Base-by-base conservation (phyloP, 2,329 filamentous ascomycete species). In the Venturia pyrina region DNA sequence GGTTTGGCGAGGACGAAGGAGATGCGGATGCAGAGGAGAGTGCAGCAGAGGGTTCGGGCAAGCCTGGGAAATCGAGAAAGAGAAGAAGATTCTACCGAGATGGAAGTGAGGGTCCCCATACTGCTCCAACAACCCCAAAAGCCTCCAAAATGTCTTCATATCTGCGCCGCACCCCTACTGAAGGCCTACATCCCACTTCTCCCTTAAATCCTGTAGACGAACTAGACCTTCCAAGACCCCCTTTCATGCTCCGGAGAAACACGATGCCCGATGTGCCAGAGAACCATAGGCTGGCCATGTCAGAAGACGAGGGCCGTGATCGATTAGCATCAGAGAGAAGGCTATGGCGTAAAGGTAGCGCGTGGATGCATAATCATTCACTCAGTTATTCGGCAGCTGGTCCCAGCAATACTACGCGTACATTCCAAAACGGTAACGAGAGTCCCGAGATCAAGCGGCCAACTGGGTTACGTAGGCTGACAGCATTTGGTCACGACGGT, bases 21-120 rank as follows among this genome's bases (percentile, higher is more conserved):
- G 88, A 89, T 72, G 87, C 89, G 0, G 91, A 95, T 74, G 90
- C 88, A 1, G 93, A 96, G 73, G 91, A 95, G 73, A 96, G 91
- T 57, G 90, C 87, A 0, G 91, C 92, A 64, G 93, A 96, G 68
- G 77, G 76, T 15, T 73, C 75, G 6, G 74, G 73, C 4, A 70
- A 72, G 11, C 75, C 77, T 60, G 68, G 70, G 5, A 61, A 59
- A 32, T 24, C 43, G 3, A 63, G 53, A 34, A 53, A 48, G 53
- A 63, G 48, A 41, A 63, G 61, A 17, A 66, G 50, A 40, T 63
- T 60, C 44, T 60, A 61, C 7, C 37, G 57, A 44, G 48, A 84
- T 80, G 83, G 78, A 76, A 82, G 76, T 71, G 81, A 72, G 76
- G 86, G 73, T 68, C 81, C 75, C 67, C 81, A 85, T 67, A 89